These are phyloP conservation scores for Annulohypoxylon bovei DNA, from an alignment of 495 filamentous ascomycete species.

Conservation along the genomic window DNA sequence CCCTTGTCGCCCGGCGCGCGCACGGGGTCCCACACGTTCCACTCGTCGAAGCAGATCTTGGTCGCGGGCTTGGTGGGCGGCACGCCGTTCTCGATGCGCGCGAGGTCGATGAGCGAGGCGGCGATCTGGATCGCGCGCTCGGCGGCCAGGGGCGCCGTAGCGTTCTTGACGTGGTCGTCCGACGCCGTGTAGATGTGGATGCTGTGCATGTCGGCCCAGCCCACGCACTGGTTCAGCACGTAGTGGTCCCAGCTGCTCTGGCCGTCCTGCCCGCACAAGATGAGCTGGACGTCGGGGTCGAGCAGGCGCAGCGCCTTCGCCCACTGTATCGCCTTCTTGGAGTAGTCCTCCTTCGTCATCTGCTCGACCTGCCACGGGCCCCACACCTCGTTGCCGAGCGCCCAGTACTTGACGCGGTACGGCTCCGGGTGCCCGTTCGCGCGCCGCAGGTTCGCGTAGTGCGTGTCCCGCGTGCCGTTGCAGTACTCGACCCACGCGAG, in stretches of 20 bases:
- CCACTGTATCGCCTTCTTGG: slow-evolving; percentile 81
- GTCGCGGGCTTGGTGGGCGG: slow-evolving; percentile 64
- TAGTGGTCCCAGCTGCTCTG: slow-evolving; percentile 75
- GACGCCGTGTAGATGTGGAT: slow-evolving; percentile 76
- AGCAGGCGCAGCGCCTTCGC: slow-evolving; percentile 81
- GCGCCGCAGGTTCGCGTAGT: slow-evolving; percentile 80
- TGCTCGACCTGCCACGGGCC: slow-evolving; percentile 85
- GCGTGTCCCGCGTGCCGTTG: slow-evolving; percentile 74
- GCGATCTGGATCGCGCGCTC: slow-evolving; percentile 80
- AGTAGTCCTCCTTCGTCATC: slow-evolving; percentile 78
- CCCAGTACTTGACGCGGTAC: slow-evolving; percentile 72
- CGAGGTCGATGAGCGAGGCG: slow-evolving; percentile 74
- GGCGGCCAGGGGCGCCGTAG: slow-evolving; percentile 72
- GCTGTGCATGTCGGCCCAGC: slow-evolving; percentile 73
- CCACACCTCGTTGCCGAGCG: slow-evolving; percentile 77
- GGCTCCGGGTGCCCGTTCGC: slow-evolving; percentile 76
- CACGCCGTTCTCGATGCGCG: slow-evolving; percentile 73
- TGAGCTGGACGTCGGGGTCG: slow-evolving; percentile 70
- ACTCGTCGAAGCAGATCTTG: slow-evolving; percentile 85
- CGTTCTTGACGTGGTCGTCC: slow-evolving; percentile 63
- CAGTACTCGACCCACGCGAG: slow-evolving; percentile 86
- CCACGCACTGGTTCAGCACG: slow-evolving; percentile 74
- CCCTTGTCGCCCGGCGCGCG: slow-evolving; percentile 75
- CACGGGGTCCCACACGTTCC: slow-evolving; percentile 83
- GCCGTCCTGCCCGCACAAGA: slow-evolving; percentile 78